Evolutionary conservation across 129 eudicot genomes (phyloP), one percentile per base, ranked within the genome.

Genomic region (Oenanthe sinensis): DNA sequence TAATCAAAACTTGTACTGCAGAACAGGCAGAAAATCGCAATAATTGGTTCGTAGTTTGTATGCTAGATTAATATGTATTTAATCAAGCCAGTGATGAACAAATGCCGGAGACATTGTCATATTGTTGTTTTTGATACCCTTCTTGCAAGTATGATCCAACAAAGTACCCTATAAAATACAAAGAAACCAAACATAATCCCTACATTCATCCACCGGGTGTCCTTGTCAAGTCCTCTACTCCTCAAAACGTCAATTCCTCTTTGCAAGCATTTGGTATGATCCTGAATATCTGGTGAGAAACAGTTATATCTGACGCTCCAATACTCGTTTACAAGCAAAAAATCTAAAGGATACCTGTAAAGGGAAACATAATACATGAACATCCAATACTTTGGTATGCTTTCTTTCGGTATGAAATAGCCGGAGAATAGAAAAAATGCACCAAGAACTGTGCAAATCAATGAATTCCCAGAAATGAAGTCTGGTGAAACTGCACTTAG

Each of bases 371-470:
- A 96, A 86, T 96, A 96, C 99, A 96, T 96, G 80, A 96, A 90
- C 74, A 90, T 75, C 99, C 99, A 96, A 65, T 96, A 96, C 44
- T 90, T 92, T 11, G 97, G 99, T 28, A 96, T 90, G 75, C 75
- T 80, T 82, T 96, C 95, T 79, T 86, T 92, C 0, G 99, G 99
- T 30, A 96, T 96, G 76, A 96, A 96, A 75, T 96, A 96, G 37
- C 99, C 97, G 1, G 99, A 96, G 81, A 96, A 96, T 76, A 96
- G 91, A 49, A 96, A 96, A 82, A 92, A 96, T 0, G 97, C 96
- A 47, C 99, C 99, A 17, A 92, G 93, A 76, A 91, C 99, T 8
- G 97, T 85, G 85, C 87, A 90, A 43, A 96, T 92, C 60, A 96
- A 83, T 8, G 99, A 96, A 68, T 96, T 96, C 49, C 99, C 99